Evolutionary conservation across 306 rosid species (phyloP), one percentile per base, ranked within the genome.

Genomic region (Boehmeria nivea): DNA sequence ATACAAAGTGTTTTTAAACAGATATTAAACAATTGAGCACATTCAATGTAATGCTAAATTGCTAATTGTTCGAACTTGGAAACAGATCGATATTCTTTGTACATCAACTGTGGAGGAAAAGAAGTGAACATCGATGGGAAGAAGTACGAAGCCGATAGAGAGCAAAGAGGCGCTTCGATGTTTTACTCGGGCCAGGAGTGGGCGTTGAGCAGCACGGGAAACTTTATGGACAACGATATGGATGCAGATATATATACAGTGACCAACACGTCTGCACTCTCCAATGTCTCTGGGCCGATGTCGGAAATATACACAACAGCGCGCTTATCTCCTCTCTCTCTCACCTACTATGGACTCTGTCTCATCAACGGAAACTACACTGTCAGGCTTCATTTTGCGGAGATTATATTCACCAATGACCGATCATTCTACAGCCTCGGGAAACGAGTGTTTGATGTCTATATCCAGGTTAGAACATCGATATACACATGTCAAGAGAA

Each of bases 151-250:
- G 91, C 76, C 6, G 98, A 90, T 59, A 61, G 48, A 58, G 98
- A 86, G 78, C 72, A 40, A 71, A 84, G 76, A 54, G 95, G 94
- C 15, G 88, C 94, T 65, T 77, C 98, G 31, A 58, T 66, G 87
- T 75, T 75, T 66, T 79, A 74, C 67, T 15, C 24, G 64, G 37
- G 64, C 57, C 73, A 61, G 62, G 65, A 67, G 34, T 90, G 98
- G 98, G 98, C 98, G 47, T 70, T 87, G 47, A 86, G 94, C 75
- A 90, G 91, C 83, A 87, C 94, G 0, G 95, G 98, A 26, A 70
- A 72, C 83, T 84, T 90, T 79, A 50, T 90, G 94, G 98, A 90
- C 88, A 78, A 90, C 63, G 79, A 84, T 43, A 63, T 82, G 46
- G 88, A 82, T 22, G 71, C 81, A 54, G 98, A 90, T 75, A 57